These are phyloP conservation scores for Thermothielavioides terrestris DNA, from an alignment of 495 filamentous ascomycete genomes.

Conservation along the genomic window DNA sequence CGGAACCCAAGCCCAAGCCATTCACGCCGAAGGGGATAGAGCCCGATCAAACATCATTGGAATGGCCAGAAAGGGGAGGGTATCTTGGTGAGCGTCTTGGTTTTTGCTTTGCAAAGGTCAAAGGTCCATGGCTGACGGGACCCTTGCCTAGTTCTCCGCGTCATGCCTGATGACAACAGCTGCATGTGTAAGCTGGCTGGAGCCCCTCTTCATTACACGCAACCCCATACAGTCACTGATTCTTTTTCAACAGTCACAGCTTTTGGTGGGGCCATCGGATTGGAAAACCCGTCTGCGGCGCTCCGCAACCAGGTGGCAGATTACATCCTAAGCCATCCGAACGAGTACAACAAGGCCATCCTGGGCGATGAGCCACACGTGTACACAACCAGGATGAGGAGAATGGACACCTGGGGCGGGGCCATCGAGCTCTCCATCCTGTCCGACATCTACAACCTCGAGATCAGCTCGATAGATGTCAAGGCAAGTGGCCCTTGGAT, in stretches of 20 bases:
- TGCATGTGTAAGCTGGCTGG: constrained; percentile 54
- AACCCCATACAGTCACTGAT: not conserved
- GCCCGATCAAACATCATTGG: constrained; percentile 28
- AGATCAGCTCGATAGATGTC: constrained; percentile 77
- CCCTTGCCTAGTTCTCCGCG: constrained; percentile 61
- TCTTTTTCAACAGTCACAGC: constrained; percentile 56
- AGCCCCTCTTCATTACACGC: not conserved
- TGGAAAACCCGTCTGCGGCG: constrained; percentile 34
- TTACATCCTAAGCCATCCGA: constrained; percentile 63
- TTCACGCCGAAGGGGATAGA: constrained; percentile 28
- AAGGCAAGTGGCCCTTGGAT: constrained; percentile 23
- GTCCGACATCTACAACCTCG: constrained; percentile 74
- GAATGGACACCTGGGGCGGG: constrained; percentile 80
- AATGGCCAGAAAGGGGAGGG: constrained; percentile 25
- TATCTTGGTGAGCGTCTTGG: constrained; percentile 23
- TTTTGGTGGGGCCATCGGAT: constrained; percentile 60
- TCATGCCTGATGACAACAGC: constrained; percentile 96
- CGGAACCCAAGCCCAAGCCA: constrained; percentile 8
- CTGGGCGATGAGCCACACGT: constrained; percentile 64
- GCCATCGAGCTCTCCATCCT: constrained; percentile 83
- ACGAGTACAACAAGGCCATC: constrained; percentile 63
- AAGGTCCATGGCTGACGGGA: not conserved
- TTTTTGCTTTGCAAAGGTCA: no score
- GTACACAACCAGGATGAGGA: constrained; percentile 81
- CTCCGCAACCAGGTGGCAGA: constrained; percentile 77